A percentile compares a stretch with the other conserved stretches of the same genome.
phyloP scores from a whole-genome alignment of 257 asterid genomes.

The Scutellaria galericulata region DNA sequence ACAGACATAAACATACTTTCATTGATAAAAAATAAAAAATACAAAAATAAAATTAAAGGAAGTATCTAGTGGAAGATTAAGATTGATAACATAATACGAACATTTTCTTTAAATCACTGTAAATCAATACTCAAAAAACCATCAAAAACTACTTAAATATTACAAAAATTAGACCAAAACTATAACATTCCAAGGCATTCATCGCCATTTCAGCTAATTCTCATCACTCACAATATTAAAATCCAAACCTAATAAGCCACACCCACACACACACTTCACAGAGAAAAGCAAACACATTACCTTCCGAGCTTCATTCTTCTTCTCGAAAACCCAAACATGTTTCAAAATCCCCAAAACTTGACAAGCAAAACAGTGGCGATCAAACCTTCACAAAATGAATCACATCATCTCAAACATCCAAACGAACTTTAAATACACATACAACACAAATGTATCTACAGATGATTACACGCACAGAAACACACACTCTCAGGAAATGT shows the following conservation, averaged over 20 bases:
- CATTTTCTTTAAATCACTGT: neutral
- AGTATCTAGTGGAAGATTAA: neutral
- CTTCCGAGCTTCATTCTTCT: slow-evolving; percentile 88
- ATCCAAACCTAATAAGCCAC: slow-evolving; percentile 10
- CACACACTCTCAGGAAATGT: slow-evolving; percentile 16
- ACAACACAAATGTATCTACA: slow-evolving; percentile 33
- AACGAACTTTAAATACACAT: slow-evolving; percentile 27
- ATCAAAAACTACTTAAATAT: neutral
- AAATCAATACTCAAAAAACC: slow-evolving; percentile 2
- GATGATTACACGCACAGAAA: neutral
- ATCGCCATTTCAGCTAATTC: slow-evolving; percentile 11
- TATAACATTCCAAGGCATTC: slow-evolving; percentile 17
- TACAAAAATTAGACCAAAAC: slow-evolving; percentile 9
- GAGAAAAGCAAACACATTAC: slow-evolving; percentile 43
- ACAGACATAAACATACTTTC: neutral
- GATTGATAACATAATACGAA: neutral
- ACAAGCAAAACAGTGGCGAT: slow-evolving; percentile 29
- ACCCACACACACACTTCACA: slow-evolving; percentile 6
- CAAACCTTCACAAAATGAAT: slow-evolving; percentile 37
- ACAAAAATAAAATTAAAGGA: neutral
- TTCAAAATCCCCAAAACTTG: slow-evolving; percentile 38
- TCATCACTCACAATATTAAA: slow-evolving; percentile 19
- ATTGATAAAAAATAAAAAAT: neutral
- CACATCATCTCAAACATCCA: neutral
- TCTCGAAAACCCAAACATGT: slow-evolving; percentile 89